Evolutionary conservation across 208 protist species (phyloP), one percentile per base, ranked within the genome.

Genomic region (Crithidia bombi): DNA sequence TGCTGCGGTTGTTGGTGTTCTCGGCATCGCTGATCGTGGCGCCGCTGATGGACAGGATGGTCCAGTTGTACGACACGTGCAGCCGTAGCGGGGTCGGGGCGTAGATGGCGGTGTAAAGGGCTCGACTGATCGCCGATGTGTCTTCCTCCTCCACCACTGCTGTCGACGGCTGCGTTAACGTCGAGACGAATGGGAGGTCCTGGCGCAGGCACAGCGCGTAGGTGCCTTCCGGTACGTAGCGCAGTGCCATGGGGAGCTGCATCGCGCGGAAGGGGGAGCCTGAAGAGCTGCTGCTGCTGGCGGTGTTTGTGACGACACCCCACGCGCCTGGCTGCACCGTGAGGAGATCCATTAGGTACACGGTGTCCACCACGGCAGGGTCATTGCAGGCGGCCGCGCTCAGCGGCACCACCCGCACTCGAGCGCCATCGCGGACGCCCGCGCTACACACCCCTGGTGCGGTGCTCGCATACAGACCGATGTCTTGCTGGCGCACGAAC

Each of bases 141-240:
- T 30, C 57, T 0, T n/a, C 35, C 2, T 51, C 49, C 32, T n/a
- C 23, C 0, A 30, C n/a, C n/a, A n/a, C n/a, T 6, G 2, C 58
- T 54, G 36, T 41, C 38, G 5, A 2, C 19, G 30, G 11, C 21
- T 46, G 6, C 62, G 43, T 33, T 26, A 55, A 9, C 23, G 19
- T 63, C 3, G 69, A 75, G 12, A 43, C 26, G 21, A 57, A 71
- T 51, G 65, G 58, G n/a, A 74, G 70, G 35, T 71, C 69, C 49
- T 83, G 77, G 33, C 78, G 77, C 2, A 89, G 33, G 38, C 83
- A 89, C 19, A 85, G n/a, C 21, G 72, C 70, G 52, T 85, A 89
- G 25, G 36, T 39, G 0, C 79, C 79, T 39, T 85, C 79, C 2
- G 83, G 73, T 17, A 81, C 69, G 65, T 89, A 89, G 46, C 66